Conservation (phyloP, 73 alveolate species). For the Tetrahymena malaccensis region DNA sequence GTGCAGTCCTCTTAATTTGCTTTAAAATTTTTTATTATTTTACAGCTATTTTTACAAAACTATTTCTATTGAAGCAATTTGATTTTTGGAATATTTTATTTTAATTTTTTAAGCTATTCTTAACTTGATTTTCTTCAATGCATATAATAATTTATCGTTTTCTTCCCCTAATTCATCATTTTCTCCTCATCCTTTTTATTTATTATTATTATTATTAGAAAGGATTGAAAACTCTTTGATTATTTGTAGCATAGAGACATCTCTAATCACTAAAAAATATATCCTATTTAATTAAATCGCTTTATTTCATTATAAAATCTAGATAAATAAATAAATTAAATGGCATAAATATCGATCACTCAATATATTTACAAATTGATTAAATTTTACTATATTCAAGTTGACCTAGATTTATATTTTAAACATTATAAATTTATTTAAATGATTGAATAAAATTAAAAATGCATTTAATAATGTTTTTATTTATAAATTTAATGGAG, state of each 20-base stretch:
- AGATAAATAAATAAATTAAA: too few relatives aligned
- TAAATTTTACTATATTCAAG: too few relatives aligned
- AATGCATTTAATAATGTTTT: too few relatives aligned
- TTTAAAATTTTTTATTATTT: too few relatives aligned
- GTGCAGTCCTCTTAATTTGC: background rate
- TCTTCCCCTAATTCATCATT: background rate
- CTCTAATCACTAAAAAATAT: background rate
- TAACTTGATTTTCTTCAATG: background rate
- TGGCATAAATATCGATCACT: too few relatives aligned
- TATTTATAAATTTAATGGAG: too few relatives aligned
- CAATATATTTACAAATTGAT: too few relatives aligned
- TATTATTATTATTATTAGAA: too few relatives aligned
- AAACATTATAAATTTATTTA: too few relatives aligned
- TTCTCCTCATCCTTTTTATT: background rate
- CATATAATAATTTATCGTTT: background rate
- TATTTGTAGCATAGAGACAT: background rate
- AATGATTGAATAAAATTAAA: too few relatives aligned
- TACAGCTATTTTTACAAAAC: background rate
- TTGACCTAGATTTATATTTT: too few relatives aligned
- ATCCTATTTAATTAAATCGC: background rate
- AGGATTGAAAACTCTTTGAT: background rate
- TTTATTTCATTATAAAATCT: background rate
- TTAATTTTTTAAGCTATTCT: background rate
- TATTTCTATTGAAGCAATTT: background rate
- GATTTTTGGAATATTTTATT: background rate